Evolutionary conservation across 352 stramenopile genomes (phyloP).

Genomic region (Globisporangium nagaii): DNA sequence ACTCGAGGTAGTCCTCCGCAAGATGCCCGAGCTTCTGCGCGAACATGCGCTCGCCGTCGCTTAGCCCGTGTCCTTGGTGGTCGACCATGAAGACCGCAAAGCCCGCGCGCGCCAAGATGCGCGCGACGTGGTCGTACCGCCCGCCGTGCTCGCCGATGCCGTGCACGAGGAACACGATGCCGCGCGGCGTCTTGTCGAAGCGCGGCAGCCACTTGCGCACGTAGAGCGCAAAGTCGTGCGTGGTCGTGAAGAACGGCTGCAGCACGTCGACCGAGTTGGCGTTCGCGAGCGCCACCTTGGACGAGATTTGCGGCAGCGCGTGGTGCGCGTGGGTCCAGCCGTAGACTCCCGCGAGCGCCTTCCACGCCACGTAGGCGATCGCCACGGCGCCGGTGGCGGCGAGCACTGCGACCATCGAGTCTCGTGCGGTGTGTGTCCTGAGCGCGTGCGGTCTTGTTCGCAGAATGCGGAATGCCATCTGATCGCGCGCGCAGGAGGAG

Average conservation of each 20-base stretch:
- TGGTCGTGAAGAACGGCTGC: conserved; percentile 27
- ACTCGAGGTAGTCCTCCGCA: conserved; percentile 46
- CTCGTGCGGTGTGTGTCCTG: not conserved
- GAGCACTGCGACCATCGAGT: conserved; percentile 10
- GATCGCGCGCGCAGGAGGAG: too few relatives aligned
- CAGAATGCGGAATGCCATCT: too few relatives aligned
- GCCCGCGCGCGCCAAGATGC: conserved; percentile 23
- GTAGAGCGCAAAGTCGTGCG: conserved; percentile 32
- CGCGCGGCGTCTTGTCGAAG: conserved; percentile 13
- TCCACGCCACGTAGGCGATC: conserved; percentile 7
- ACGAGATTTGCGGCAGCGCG: conserved; percentile 10
- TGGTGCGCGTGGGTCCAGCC: conserved; percentile 10
- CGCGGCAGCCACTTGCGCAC: conserved; percentile 39
- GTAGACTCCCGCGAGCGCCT: not conserved
- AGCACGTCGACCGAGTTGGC: conserved; percentile 13
- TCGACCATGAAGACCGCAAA: conserved; percentile 57
- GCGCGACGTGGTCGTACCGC: conserved; percentile 46
- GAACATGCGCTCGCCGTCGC: conserved; percentile 56
- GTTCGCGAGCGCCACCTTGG: not conserved
- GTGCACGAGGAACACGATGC: conserved; percentile 51
- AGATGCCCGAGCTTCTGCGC: conserved; percentile 35
- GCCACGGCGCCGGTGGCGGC: conserved; percentile 9
- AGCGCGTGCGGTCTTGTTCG: not conserved
- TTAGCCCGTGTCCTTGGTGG: conserved; percentile 52
- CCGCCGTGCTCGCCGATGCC: conserved; percentile 46